phyloP scores from a whole-genome alignment of 2,329 filamentous ascomycete genomes.

The Aspergillus pseudoterreus region DNA sequence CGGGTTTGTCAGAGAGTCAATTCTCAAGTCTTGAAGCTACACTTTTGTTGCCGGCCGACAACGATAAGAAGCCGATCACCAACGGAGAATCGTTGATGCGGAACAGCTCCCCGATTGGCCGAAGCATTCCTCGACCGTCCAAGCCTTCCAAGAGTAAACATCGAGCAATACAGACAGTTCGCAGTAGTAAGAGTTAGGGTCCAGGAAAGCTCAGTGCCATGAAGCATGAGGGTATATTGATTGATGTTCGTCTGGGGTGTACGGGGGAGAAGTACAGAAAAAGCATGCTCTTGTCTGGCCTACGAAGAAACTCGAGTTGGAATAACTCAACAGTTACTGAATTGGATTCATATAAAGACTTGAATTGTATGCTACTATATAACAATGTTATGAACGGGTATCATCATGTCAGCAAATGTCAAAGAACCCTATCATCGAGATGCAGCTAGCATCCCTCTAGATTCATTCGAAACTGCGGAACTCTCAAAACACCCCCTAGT shows the following conservation, averaged over 20 bases:
- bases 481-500: constrained; percentile 48
- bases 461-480: constrained; percentile 5
- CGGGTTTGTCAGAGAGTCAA: neutral
- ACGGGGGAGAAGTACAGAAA: no score
- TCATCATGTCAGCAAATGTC: neutral
- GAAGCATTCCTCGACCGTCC: neutral
- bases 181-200: neutral
- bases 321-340: neutral
- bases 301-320: neutral
- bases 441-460: constrained; percentile 6
- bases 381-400: neutral
- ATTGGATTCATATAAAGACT: neutral
- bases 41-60: constrained; percentile 1
- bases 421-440: constrained; percentile 15
- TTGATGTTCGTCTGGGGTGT: neutral
- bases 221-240: neutral
- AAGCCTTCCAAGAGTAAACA: neutral
- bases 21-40: neutral
- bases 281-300: no score
- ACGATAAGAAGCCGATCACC: constrained; percentile 17
- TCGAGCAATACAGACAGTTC: neutral
- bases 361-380: no score
- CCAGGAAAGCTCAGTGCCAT: neutral
- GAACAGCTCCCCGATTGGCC: neutral
- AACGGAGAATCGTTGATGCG: constrained; percentile 24